These are phyloP conservation scores for Picochlorum sp. DNA, from an alignment of 139 green algal genomes.

Conservation along the genomic window DNA sequence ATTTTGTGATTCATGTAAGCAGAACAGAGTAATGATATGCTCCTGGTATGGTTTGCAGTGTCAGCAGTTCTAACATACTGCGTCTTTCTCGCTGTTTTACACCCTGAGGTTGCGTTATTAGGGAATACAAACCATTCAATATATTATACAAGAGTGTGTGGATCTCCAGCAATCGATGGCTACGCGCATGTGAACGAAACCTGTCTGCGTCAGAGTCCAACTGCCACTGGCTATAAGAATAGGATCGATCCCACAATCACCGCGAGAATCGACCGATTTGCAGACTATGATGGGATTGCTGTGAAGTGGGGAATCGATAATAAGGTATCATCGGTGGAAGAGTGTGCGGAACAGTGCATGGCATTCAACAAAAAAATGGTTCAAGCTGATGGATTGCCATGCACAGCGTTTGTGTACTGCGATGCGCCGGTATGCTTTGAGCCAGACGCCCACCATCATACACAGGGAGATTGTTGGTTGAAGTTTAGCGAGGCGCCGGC, in stretches of 20 bases:
- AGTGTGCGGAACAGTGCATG: slow-evolving; percentile 52
- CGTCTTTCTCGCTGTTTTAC: too few species aligned
- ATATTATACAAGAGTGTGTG: slow-evolving; percentile 28
- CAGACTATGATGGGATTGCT: slow-evolving; percentile 65
- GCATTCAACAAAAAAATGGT: slow-evolving; percentile 19
- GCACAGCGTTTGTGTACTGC: slow-evolving; percentile 79
- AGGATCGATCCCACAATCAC: too few species aligned
- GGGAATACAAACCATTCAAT: neutral
- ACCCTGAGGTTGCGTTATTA: neutral
- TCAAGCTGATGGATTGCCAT: slow-evolving; percentile 45
- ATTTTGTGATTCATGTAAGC: neutral
- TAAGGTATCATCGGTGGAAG: slow-evolving; percentile 46
- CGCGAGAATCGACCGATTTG: slow-evolving; percentile 29
- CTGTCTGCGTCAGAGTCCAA: slow-evolving; percentile 46
- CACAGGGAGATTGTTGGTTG: slow-evolving; percentile 78
- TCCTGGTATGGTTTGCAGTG: too few species aligned
- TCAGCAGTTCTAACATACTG: too few species aligned
- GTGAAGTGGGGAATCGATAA: slow-evolving; percentile 69
- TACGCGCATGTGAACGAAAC: slow-evolving; percentile 56
- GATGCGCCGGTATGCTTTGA: slow-evolving; percentile 66
- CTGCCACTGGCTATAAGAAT: slow-evolving; percentile 25
- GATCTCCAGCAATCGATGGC: slow-evolving; percentile 52
- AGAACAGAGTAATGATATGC: neutral
- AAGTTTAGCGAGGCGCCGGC: slow-evolving; percentile 57
- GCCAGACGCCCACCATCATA: slow-evolving; percentile 73